A percentile compares a stretch with the other conserved stretches of the same genome.
Conservation (phyloP, 306 rosid species). For the Corylus heterophylla region DNA sequence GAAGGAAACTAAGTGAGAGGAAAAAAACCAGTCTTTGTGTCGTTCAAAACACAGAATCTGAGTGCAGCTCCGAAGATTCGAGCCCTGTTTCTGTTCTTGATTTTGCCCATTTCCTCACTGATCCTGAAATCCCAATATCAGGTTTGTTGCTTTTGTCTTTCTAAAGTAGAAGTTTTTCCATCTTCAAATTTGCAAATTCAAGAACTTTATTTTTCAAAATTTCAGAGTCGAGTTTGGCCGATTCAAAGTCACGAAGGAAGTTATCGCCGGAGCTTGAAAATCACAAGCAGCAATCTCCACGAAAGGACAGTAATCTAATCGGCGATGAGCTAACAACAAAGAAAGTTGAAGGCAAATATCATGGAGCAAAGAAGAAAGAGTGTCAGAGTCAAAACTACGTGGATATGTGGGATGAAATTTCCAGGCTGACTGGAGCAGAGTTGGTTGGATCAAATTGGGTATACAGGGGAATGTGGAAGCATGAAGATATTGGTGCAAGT, state of each 20-base stretch:
- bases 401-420: constrained; percentile 48
- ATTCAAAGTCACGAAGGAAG: constrained; percentile 53
- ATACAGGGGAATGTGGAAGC: constrained; percentile 20
- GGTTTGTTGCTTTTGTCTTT: constrained; percentile 44
- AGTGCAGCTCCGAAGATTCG: constrained; percentile 58
- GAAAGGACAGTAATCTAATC: constrained; percentile 40
- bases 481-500: constrained; percentile 46
- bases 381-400: constrained; percentile 17
- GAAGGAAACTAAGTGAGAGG: constrained; percentile 35
- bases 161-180: not conserved
- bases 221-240: constrained; percentile 11
- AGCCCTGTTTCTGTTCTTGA: constrained; percentile 92
- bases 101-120: constrained; percentile 36
- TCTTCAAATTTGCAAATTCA: not conserved
- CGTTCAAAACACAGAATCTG: constrained; percentile 40
- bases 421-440: constrained; percentile 56
- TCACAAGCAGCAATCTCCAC: constrained; percentile 23
- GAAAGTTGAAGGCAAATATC: constrained; percentile 29
- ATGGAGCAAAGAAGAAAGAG: constrained; percentile 37
- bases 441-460: constrained; percentile 44
- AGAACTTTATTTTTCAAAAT: not conserved
- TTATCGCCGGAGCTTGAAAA: constrained; percentile 56
- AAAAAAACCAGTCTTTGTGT: constrained; percentile 25
- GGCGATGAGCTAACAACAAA: constrained; percentile 37
- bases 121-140: constrained; percentile 44